These are phyloP conservation scores for Phytophthora constricta DNA, from an alignment of 352 stramenopile species.

Conservation along the genomic window DNA sequence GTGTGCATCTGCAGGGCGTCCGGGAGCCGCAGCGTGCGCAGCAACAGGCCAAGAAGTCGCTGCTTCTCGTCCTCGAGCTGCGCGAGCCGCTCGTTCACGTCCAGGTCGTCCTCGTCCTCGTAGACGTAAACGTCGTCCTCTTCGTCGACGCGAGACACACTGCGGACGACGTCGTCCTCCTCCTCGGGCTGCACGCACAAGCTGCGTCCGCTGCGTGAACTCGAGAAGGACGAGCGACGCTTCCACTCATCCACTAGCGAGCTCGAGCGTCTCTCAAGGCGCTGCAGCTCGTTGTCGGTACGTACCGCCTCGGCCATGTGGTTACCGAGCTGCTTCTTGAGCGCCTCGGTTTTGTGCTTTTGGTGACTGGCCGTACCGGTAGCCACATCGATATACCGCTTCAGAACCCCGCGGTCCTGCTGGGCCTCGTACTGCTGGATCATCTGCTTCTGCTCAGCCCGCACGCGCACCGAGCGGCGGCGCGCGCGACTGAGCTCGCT, in stretches of 20 bases:
- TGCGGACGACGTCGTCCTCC: constrained; percentile 29
- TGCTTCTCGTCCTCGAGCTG: constrained; percentile 70
- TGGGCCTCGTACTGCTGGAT: constrained; percentile 69
- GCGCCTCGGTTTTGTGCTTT: constrained; percentile 46
- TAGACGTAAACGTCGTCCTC: constrained; percentile 27
- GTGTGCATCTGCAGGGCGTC: constrained; percentile 72
- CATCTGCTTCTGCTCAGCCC: constrained; percentile 67
- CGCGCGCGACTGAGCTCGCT: constrained; percentile 49
- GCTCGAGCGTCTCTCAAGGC: constrained; percentile 63
- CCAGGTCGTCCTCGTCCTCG: constrained; percentile 31
- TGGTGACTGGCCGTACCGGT: constrained; percentile 37
- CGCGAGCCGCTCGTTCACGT: constrained; percentile 46
- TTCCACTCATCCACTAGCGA: constrained; percentile 55
- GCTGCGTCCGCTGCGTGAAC: constrained; percentile 18
- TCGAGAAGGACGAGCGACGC: constrained; percentile 43
- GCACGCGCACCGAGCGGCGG: constrained; percentile 46
- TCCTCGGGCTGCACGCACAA: constrained; percentile 22
- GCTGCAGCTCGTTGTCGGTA: constrained; percentile 60
- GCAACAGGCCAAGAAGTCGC: constrained; percentile 50
- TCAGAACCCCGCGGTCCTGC: constrained; percentile 59
- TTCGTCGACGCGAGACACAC: constrained; percentile 12
- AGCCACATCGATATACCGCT: constrained; percentile 64
- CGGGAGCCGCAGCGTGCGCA: constrained; percentile 50
- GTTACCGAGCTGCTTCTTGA: constrained; percentile 65
- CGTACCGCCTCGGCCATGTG: constrained; percentile 60